Base-by-base conservation (phyloP, 345 rosid genomes). In the Populus tremula region DNA sequence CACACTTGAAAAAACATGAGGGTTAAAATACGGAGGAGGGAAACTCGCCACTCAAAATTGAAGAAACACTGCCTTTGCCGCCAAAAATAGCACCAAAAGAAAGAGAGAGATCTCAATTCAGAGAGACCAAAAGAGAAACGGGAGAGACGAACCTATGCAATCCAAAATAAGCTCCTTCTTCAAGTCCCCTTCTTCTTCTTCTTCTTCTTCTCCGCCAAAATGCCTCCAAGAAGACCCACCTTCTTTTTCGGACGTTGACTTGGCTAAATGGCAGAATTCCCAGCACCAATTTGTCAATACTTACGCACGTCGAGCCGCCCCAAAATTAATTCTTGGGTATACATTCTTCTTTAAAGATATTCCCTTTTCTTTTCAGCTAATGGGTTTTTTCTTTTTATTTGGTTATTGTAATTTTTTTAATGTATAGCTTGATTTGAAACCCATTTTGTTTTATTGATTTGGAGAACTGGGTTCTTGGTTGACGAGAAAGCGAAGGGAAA, bases 161-260 rank as follows among this genome's bases (percentile, higher is more conserved):
- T 72, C 93, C 78, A 92, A 91, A 81, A 90, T 94, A 86, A 88
- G 83, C 69, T 80, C 91, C 77, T 94, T 92, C 90, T 94, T 91
- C 90, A 85, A 90, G 71, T 84, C 85, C 1, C 72, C 87, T 35
- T 64, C 91, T 38, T 67, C 88, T 29, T 64, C 91, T 38, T 67
- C 88, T 29, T 63, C 83, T 27, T 25, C 77, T 25, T 25, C 25
- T 70, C 29, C 50, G 13, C 25, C 49, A 29, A 38, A 59, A 73
- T 16, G 81, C 11, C 16, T 0, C 35, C 29, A 13, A 11, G 18
- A 79, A 0, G 64, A 56, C 27, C 76, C 79, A 2, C 21, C 83
- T 61, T 73, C 85, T 53, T 88, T 77, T 2, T 73, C 72, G 49
- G 78, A 79, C 79, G 92, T 81, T 80, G 90, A 56, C 36, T 72